A percentile compares a stretch with the other conserved stretches of the same genome.
Conservation (phyloP, 441 rosid genomes). For the Raphanus hybrid region DNA sequence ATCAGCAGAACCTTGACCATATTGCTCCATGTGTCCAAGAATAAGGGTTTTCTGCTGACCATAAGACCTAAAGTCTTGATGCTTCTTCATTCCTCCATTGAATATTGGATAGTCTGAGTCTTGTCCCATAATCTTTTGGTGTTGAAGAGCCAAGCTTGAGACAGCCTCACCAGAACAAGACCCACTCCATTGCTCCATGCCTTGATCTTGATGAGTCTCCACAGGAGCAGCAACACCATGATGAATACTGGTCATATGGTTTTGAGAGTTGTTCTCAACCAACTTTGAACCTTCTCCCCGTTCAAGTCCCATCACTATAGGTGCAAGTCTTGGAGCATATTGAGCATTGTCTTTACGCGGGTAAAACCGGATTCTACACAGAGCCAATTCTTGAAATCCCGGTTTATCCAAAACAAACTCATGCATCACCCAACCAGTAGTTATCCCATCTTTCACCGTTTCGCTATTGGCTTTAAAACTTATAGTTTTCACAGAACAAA, state of each 20-base stretch:
- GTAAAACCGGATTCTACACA: conserved; percentile 11
- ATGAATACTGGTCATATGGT: background rate
- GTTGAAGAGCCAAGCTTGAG: background rate
- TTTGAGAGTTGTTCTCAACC: conserved; percentile 3
- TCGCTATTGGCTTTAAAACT: background rate
- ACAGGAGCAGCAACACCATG: background rate
- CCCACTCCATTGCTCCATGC: background rate
- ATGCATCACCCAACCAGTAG: conserved; percentile 31
- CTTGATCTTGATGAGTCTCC: background rate
- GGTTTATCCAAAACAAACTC: conserved; percentile 25
- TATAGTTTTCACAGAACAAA: background rate
- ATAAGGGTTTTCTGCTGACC: background rate
- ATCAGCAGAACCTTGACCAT: background rate
- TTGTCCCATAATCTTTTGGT: background rate
- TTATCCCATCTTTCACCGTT: background rate
- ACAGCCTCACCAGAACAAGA: background rate
- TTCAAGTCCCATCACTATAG: background rate
- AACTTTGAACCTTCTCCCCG: background rate
- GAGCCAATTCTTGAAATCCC: background rate
- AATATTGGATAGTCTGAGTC: background rate
- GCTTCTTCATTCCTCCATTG: background rate
- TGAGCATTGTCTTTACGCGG: background rate
- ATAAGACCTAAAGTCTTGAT: conserved; percentile 5
- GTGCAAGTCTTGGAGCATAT: conserved; percentile 23
- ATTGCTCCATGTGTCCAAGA: background rate